Evolutionary conservation across 768 basidiomycete genomes (phyloP).

Genomic region (Mycena kentingensis): DNA sequence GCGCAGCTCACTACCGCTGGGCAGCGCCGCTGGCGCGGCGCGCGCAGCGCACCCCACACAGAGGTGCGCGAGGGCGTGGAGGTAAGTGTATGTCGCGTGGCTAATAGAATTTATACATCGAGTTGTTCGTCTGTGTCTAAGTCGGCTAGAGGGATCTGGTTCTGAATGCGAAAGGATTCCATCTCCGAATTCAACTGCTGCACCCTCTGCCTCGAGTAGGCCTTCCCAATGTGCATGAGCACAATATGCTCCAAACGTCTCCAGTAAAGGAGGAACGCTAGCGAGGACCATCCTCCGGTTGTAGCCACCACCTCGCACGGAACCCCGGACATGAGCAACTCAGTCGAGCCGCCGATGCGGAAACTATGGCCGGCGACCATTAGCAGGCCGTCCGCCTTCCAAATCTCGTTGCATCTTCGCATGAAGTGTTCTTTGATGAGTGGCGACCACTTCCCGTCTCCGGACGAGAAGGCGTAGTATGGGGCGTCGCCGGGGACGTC

Average conservation of each 20-base stretch:
- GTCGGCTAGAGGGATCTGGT: too few relatives aligned
- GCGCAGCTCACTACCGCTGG: too few relatives aligned
- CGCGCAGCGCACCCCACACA: too few relatives aligned
- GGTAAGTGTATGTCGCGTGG: too few relatives aligned
- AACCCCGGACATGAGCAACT: constrained; percentile 32
- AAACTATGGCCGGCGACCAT: constrained; percentile 33
- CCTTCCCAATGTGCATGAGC: constrained; percentile 17
- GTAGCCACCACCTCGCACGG: constrained; percentile 33
- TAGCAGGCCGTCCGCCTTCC: constrained; percentile 9
- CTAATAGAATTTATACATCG: too few relatives aligned
- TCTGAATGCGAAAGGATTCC: constrained; percentile 8
- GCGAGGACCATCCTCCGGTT: constrained; percentile 34
- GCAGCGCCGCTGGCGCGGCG: too few relatives aligned
- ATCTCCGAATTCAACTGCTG: not conserved
- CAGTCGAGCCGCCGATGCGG: constrained; percentile 36
- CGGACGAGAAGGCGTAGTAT: constrained; percentile 13
- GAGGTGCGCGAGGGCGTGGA: too few relatives aligned
- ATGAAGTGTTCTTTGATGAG: constrained; percentile 17
- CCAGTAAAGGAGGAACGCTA: constrained; percentile 40
- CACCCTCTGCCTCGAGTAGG: constrained; percentile 10
- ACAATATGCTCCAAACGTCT: constrained; percentile 24
- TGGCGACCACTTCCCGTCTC: not conserved
- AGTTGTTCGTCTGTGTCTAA: too few relatives aligned
- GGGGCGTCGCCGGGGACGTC: constrained; percentile 10
- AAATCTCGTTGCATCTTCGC: constrained; percentile 15